phyloP scores from a whole-genome alignment of 352 stramenopile species.

The Phytophthora pistaciae region DNA sequence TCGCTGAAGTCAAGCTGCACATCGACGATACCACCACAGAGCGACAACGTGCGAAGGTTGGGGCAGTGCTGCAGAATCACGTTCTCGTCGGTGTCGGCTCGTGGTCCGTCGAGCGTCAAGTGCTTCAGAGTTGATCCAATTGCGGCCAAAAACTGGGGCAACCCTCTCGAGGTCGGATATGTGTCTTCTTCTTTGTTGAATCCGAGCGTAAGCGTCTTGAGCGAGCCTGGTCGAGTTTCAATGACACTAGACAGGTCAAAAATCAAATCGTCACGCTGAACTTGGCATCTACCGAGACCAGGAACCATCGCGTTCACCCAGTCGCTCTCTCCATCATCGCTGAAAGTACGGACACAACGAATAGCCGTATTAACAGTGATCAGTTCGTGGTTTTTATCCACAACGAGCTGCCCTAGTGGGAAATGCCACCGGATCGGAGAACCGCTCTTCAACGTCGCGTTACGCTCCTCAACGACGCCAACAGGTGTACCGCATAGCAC shows the following conservation, averaged over 20 bases:
- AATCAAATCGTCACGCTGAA: not conserved
- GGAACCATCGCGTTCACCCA: not conserved
- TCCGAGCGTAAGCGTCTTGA: not conserved
- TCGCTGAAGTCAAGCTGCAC: not conserved
- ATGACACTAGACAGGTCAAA: not conserved
- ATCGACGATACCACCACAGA: not conserved
- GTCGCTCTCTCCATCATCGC: not conserved
- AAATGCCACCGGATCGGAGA: not conserved
- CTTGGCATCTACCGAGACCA: not conserved
- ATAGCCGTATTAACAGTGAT: not conserved
- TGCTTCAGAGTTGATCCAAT: not conserved
- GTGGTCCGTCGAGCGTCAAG: not conserved
- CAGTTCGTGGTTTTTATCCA: not conserved
- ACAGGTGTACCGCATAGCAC: not conserved
- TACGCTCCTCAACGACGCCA: not conserved
- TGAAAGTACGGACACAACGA: not conserved
- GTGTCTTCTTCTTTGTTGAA: not conserved
- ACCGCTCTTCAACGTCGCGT: not conserved
- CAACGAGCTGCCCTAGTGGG: not conserved
- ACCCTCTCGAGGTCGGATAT: not conserved
- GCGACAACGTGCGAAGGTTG: not conserved
- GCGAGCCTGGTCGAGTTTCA: not conserved
- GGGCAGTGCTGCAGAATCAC: not conserved
- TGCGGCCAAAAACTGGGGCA: not conserved
- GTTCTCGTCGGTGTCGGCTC: not conserved